Conservation (phyloP, 345 rosid species). For the Leavenworthia alabamica region DNA sequence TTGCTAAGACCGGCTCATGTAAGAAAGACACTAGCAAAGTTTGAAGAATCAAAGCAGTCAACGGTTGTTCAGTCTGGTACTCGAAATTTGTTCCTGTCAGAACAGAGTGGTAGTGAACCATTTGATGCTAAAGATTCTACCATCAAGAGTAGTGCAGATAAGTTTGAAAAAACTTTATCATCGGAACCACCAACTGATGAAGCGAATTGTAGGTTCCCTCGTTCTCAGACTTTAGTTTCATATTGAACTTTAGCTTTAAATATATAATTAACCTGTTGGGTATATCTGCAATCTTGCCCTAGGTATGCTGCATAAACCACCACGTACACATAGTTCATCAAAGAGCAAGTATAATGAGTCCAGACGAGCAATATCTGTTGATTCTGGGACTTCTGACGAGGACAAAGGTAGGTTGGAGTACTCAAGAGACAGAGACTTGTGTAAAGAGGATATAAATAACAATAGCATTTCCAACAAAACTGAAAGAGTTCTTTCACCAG, state of each 20-base stretch:
- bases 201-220: constrained; percentile 45
- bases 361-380: constrained; percentile 40
- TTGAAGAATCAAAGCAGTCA: constrained; percentile 45
- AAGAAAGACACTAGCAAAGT: constrained; percentile 47
- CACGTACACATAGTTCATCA: constrained; percentile 50
- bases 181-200: constrained; percentile 36
- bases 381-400: constrained; percentile 31
- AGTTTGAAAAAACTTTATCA: constrained; percentile 39
- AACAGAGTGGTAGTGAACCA: constrained; percentile 36
- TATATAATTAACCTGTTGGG: background rate
- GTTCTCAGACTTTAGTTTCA: constrained; percentile 1
- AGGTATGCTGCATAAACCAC: constrained; percentile 77
- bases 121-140: constrained; percentile 35
- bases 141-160: constrained; percentile 35
- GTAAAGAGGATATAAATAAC: constrained; percentile 32
- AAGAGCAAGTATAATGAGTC: constrained; percentile 39
- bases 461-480: constrained; percentile 32
- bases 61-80: constrained; percentile 38
- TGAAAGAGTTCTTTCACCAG: constrained; percentile 37
- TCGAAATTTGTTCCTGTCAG: constrained; percentile 24
- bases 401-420: constrained; percentile 29
- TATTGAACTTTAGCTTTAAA: background rate
- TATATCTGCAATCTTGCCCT: constrained; percentile 23
- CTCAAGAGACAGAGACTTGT: constrained; percentile 18
- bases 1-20: constrained; percentile 74